Conservation (phyloP, 2,329 filamentous ascomycete genomes). For the Paecilomyces niveus region DNA sequence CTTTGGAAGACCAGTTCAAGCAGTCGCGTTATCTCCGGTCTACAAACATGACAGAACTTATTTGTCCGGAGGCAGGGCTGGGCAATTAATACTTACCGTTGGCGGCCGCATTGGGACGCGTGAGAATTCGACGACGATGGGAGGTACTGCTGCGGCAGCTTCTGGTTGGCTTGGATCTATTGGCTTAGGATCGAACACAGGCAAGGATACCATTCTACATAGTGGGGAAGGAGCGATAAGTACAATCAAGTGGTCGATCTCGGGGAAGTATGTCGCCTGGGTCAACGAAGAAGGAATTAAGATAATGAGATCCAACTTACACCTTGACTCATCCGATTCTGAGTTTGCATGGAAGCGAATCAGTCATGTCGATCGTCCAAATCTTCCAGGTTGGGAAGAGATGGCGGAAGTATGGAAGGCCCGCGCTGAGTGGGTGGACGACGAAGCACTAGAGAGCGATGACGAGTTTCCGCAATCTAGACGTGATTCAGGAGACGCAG, state of each 20-base stretch:
- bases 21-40: conserved; percentile 89
- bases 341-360: conserved; percentile 93
- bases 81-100: conserved; percentile 76
- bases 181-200: conserved; percentile 68
- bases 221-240: conserved; percentile 87
- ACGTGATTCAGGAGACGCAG: neutral
- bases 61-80: conserved; percentile 81
- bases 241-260: conserved; percentile 89
- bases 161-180: conserved; percentile 89
- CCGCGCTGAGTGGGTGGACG: conserved; percentile 86
- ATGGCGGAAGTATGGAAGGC: conserved; percentile 97
- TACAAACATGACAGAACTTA: conserved; percentile 86
- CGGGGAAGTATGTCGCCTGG: conserved; percentile 89
- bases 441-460: conserved; percentile 67
- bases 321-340: conserved; percentile 66
- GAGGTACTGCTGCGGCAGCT: conserved; percentile 64
- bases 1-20: conserved; percentile 86
- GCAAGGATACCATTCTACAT: conserved; percentile 80
- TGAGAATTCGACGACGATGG: conserved; percentile 77
- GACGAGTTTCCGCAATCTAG: conserved; percentile 39
- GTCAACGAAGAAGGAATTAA: conserved; percentile 96
- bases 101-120: conserved; percentile 74
- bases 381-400: conserved; percentile 82
- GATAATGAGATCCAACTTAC: conserved; percentile 86
- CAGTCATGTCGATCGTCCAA: conserved; percentile 82